These are phyloP conservation scores for Fusarium sp. DNA, from an alignment of 2,329 filamentous ascomycete genomes.

Conservation along the genomic window DNA sequence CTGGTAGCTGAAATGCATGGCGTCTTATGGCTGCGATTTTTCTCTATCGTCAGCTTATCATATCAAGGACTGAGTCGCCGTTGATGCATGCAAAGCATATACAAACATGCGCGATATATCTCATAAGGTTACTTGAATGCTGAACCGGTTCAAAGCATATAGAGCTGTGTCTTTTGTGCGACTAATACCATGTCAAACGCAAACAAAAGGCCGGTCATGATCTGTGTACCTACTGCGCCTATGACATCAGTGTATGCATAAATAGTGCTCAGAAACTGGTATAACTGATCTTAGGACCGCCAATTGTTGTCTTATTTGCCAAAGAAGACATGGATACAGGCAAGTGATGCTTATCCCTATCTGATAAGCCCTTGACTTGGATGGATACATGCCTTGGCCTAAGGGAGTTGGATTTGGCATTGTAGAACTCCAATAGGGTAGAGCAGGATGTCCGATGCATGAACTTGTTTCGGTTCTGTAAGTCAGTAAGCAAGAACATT, in stretches of 20 bases:
- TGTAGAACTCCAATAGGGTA: background rate
- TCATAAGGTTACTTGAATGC: background rate
- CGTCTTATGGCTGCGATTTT: constrained; percentile 8
- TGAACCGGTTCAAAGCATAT: background rate
- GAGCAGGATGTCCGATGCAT: background rate
- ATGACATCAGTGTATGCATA: background rate
- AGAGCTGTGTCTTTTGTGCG: background rate
- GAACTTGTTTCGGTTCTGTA: background rate
- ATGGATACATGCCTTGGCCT: background rate
- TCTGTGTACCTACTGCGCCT: background rate
- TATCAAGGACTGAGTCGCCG: constrained; percentile 9
- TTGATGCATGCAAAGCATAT: background rate
- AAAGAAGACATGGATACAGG: background rate
- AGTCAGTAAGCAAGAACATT: background rate
- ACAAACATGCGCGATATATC: background rate
- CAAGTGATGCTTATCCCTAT: background rate
- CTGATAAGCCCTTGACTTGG: background rate
- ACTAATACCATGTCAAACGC: background rate
- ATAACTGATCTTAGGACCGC: background rate
- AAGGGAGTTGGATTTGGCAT: background rate
- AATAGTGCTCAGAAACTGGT: background rate
- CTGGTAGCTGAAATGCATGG: constrained; percentile 24
- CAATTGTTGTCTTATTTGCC: background rate
- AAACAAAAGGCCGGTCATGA: background rate
- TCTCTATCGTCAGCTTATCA: constrained; percentile 20